Base-by-base conservation (phyloP, 1,284 basidiomycete genomes). In the Boletus sp. region DNA sequence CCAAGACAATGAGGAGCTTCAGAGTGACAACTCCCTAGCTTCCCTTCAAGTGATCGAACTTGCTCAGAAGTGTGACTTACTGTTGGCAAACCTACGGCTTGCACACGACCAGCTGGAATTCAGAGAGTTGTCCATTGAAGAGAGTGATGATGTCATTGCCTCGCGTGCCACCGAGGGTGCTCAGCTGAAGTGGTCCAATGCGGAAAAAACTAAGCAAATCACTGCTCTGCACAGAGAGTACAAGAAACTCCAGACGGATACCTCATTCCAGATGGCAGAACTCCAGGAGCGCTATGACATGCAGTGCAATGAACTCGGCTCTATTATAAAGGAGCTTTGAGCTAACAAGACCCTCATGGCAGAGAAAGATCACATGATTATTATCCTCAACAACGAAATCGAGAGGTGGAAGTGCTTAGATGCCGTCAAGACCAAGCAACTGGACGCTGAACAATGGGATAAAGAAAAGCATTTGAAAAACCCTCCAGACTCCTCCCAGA, bases 161-260 rank as follows among this genome's bases (percentile, higher is more conserved):
- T 43, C 40, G n/a, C 40, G 40, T 43, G 23, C 40, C 10, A 11
- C 11, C 2, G 40, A 43, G 21, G n/a, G 7, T 43, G 19, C n/a
- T 43, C 40, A 23, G 10, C 23, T 43, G 40, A 43, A 10, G 40
- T n/a, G 40, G 40, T 43, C 40, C 19, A n/a, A 43, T n/a, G 40
- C 23, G 21, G 40, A 43, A 23, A 23, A 43, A 23, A 23, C 40
- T 6, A 43, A 43, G n/a, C 40, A 43, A 9, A 43, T 23, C n/a
- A n/a, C n/a, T 43, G 23, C 19, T 43, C 23, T 43, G n/a, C 40
- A 19, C 17, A 17, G 4, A 9, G 51, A 58, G 5, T 27, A 51
- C 8, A 43, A 62, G 37, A 38, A 21, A 11, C 49, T 65, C 9
- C 51, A 33, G 48, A 31, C 8, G 2, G 59, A 63, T n/a, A 25